Evolutionary conservation across 805 yeast species (phyloP), one percentile per base, ranked within the genome.

Genomic region (Teunomyces lycoperdinae): DNA sequence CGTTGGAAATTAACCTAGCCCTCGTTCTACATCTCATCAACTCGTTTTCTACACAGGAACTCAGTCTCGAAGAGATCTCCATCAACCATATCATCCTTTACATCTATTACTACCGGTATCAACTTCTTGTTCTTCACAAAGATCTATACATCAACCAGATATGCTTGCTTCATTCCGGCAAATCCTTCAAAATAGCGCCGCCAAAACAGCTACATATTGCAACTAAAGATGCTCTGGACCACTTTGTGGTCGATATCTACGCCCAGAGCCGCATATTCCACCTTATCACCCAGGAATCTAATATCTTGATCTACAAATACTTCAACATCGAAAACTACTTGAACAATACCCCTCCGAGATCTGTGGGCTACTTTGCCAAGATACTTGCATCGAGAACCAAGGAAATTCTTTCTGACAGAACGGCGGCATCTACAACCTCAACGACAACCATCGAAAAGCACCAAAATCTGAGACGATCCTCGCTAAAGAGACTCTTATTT

Each of bases 11-110:
- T 43, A 54, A 56, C 40, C 40, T 58, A 24, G 48, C 55, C 11
- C 50, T 53, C 17, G 51, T 59, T 11, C 39, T 44, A 10, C 53
- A 50, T 42, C 42, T 58, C 17, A 52, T 59, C 41, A 49, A 50
- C 38, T 42, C 60, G 11, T 43, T 42, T 24, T 28, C 44, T 10
- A 24, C 43, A 14, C 31, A 11, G 5, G 34, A 46, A 9, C 28
- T 47, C 45, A 38, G 41, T 10, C 30, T 38, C 29, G 34, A 32
- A 1, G 49, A 53, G 5, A 33, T 60, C 28, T 57, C 58, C 26
- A 31, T 56, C 24, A 57, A 56, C 47, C 63, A 60, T 44, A 49
- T 61, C 13, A 50, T 57, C 17, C 43, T 58, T 8, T 61, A 58
- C 46, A 40, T 61, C 13, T 53, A 49, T 35, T 50, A 53, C 42